Evolutionary conservation across 2,329 filamentous ascomycete species (phyloP).

Genomic region (Podosphaera fusca): DNA sequence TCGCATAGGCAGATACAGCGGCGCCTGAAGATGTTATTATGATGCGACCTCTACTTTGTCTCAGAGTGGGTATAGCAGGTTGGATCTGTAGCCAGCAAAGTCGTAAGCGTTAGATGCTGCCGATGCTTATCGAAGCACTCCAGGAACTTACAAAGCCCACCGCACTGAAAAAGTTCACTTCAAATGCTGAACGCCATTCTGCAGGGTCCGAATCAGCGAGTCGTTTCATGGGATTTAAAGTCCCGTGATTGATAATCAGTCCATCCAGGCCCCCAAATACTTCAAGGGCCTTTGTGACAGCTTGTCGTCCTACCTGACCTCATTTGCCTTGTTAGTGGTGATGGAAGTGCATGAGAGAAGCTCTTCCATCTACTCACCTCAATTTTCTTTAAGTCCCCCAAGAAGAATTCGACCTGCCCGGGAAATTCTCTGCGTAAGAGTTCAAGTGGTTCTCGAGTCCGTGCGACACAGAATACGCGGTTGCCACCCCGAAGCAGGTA

Average conservation of each 20-base stretch:
- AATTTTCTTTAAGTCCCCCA: conserved; percentile 30
- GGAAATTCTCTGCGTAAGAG: conserved; percentile 27
- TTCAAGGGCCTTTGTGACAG: conserved; percentile 39
- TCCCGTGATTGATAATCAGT: conserved; percentile 72
- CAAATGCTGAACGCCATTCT: conserved; percentile 54
- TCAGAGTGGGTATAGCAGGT: conserved; percentile 44
- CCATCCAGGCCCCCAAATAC: conserved; percentile 56
- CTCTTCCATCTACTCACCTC: conserved; percentile 18
- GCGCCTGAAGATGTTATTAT: conserved; percentile 67
- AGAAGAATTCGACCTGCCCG: conserved; percentile 29
- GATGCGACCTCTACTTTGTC: conserved; percentile 44
- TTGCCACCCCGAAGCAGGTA: conserved; percentile 29
- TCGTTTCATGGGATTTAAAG: conserved; percentile 49
- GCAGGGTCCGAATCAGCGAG: conserved; percentile 43
- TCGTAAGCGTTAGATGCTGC: not conserved
- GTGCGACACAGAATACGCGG: conserved; percentile 34
- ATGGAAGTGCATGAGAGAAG: not conserved
- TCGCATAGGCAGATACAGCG: conserved; percentile 36
- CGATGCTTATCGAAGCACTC: no score
- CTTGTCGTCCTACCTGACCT: conserved; percentile 26
- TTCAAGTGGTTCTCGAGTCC: conserved; percentile 26
- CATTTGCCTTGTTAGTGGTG: not conserved
- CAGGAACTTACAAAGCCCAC: conserved; percentile 42
- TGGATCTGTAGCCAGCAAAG: conserved; percentile 29
- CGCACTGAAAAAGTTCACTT: conserved; percentile 71